Percentiles rank a stretch among this genome's conserved stretches.
phyloP scores from a whole-genome alignment of 306 rosid species.

The Spatholobus suberectus region DNA sequence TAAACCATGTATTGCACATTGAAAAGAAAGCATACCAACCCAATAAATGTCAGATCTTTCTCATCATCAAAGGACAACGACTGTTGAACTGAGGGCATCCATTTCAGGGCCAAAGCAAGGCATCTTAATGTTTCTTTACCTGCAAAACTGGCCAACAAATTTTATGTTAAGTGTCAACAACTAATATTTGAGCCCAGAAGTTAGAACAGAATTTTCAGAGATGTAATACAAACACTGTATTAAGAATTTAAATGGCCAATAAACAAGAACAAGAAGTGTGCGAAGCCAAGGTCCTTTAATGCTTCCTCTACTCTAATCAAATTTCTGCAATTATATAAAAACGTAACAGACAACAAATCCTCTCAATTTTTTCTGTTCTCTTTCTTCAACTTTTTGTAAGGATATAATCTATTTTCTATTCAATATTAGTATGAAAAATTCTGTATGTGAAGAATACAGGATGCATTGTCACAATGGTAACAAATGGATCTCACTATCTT shows the following conservation, averaged over 20 bases:
- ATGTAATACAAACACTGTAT: slow-evolving; percentile 5
- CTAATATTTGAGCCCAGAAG: slow-evolving; percentile 21
- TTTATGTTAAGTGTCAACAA: slow-evolving; percentile 19
- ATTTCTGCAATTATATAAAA: slow-evolving; percentile 17
- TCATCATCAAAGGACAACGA: slow-evolving; percentile 75
- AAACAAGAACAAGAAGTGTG: slow-evolving; percentile 2
- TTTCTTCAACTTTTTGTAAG: background rate
- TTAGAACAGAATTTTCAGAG: slow-evolving; percentile 16
- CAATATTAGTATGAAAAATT: background rate
- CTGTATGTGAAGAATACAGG: background rate
- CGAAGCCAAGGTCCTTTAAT: background rate
- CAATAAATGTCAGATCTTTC: slow-evolving; percentile 93
- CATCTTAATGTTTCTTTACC: slow-evolving; percentile 97
- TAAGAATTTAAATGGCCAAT: slow-evolving; percentile 16
- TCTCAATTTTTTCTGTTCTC: background rate
- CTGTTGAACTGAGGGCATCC: slow-evolving; percentile 78
- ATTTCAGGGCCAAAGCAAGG: slow-evolving; percentile 90
- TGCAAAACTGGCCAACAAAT: slow-evolving; percentile 80
- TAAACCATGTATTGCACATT: slow-evolving; percentile 38
- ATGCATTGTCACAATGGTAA: slow-evolving; percentile 16
- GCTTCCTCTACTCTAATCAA: background rate
- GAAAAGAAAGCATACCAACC: slow-evolving; percentile 97
- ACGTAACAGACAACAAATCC: slow-evolving; percentile 6
- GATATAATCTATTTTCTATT: slow-evolving; percentile 33
- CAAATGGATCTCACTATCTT: background rate